A percentile compares a stretch with the other conserved stretches of the same genome.
Evolutionary conservation across 352 stramenopile species (phyloP).

Genomic region (Globisporangium spinosum): DNA sequence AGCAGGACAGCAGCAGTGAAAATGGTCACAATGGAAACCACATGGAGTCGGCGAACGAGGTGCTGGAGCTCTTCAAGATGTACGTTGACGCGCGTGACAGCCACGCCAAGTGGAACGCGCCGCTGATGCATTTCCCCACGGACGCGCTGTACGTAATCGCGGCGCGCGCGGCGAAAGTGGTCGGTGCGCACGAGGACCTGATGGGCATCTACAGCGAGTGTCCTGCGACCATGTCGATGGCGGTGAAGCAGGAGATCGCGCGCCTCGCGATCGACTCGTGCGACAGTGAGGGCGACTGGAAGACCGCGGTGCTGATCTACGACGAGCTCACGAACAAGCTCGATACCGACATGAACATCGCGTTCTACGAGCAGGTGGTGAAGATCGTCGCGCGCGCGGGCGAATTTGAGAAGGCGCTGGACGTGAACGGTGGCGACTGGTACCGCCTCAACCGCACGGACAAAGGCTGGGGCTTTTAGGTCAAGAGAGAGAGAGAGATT

Average conservation of each 20-base stretch:
- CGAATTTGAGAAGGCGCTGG: conserved; percentile 81
- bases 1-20: background rate
- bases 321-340: conserved; percentile 58
- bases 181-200: conserved; percentile 56
- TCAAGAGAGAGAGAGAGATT: background rate
- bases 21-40: background rate
- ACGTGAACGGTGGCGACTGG: conserved; percentile 82
- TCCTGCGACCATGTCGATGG: conserved; percentile 36
- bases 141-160: conserved; percentile 66
- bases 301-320: conserved; percentile 69
- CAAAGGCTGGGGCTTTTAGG: conserved; percentile 48
- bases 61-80: conserved; percentile 53
- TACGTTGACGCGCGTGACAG: conserved; percentile 51
- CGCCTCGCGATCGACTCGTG: conserved; percentile 51
- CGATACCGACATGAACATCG: conserved; percentile 56
- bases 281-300: conserved; percentile 67
- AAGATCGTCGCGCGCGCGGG: conserved; percentile 79
- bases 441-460: conserved; percentile 79
- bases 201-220: conserved; percentile 58
- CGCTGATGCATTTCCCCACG: conserved; percentile 59
- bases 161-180: conserved; percentile 38
- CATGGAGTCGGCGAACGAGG: conserved; percentile 28
- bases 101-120: conserved; percentile 41
- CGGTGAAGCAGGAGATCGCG: conserved; percentile 55
- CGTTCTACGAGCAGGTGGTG: conserved; percentile 80